phyloP scores from a whole-genome alignment of 2,329 filamentous ascomycete genomes.

The Ophiostoma australiae region DNA sequence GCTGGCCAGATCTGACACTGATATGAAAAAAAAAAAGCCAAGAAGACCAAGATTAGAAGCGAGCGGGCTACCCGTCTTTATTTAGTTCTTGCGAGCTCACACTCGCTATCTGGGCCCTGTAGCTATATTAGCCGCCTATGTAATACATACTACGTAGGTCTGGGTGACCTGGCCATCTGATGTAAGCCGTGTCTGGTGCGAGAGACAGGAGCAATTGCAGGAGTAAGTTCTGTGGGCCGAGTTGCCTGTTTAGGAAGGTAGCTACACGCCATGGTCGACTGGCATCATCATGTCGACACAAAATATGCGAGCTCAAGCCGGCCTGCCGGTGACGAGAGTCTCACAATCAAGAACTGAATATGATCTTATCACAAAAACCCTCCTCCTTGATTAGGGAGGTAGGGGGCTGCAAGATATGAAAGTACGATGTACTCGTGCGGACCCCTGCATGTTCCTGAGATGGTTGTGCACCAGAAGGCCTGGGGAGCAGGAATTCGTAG shows the following conservation, averaged over 20 bases:
- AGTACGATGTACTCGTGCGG: background rate
- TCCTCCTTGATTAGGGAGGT: constrained; percentile 1
- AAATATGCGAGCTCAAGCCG: background rate
- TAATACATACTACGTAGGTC: too few species aligned
- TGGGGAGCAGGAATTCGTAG: background rate
- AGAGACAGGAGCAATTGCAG: background rate
- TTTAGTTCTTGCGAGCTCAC: background rate
- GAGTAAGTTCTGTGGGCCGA: background rate
- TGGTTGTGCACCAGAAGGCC: background rate
- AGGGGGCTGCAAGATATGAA: background rate
- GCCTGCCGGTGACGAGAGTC: background rate
- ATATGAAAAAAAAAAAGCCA: background rate
- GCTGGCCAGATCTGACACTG: background rate
- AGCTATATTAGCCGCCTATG: background rate
- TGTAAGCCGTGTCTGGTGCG: background rate
- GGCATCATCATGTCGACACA: background rate
- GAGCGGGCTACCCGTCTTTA: background rate
- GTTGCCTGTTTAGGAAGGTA: background rate
- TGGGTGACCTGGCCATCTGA: background rate
- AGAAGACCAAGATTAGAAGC: background rate
- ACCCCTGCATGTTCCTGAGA: constrained; percentile 2
- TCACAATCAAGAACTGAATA: background rate
- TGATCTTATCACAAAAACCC: background rate
- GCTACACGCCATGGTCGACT: background rate
- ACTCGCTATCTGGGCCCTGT: background rate